Evolutionary conservation across 2,329 filamentous ascomycete species (phyloP).

Genomic region (Fusarium protoensiforme): DNA sequence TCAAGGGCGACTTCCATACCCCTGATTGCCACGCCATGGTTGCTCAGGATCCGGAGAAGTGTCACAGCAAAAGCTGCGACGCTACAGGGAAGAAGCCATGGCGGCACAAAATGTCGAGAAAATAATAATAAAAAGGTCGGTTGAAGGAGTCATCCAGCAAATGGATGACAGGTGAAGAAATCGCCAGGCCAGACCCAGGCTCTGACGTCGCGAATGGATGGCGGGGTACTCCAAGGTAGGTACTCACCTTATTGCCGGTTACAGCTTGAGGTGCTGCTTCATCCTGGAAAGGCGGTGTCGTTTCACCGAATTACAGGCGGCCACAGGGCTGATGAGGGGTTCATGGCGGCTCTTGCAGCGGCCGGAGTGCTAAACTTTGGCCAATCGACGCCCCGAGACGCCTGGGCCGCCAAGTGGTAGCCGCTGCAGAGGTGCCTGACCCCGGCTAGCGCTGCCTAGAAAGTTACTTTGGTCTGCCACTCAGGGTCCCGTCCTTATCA

Average conservation of each 20-base stretch:
- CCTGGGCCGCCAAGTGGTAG: slow-evolving; percentile 8
- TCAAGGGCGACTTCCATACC: slow-evolving; percentile 60
- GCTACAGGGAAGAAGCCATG: slow-evolving; percentile 61
- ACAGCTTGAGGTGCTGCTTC: slow-evolving; percentile 10
- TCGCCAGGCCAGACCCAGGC: not conserved
- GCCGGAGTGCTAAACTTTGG: not conserved
- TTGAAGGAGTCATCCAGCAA: slow-evolving; percentile 27
- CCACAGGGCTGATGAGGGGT: slow-evolving; percentile 41
- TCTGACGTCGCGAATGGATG: slow-evolving; percentile 39
- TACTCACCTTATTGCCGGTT: slow-evolving; percentile 1
- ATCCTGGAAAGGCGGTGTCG: slow-evolving; percentile 40
- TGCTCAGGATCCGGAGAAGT: slow-evolving; percentile 49
- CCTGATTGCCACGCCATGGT: slow-evolving; percentile 65
- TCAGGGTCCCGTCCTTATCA: slow-evolving; percentile 8
- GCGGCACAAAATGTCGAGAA: slow-evolving; percentile 17
- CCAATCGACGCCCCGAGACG: slow-evolving; percentile 26
- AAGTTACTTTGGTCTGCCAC: slow-evolving; percentile 4
- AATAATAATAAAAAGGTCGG: slow-evolving; percentile 18
- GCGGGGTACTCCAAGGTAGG: slow-evolving; percentile 45
- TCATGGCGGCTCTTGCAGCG: slow-evolving; percentile 25
- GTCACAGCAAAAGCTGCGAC: slow-evolving; percentile 66
- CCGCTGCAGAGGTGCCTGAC: slow-evolving; percentile 46
- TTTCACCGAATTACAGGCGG: slow-evolving; percentile 36
- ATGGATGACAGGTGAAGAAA: slow-evolving; percentile 32
- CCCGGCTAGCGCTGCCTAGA: slow-evolving; percentile 10